A percentile compares a stretch with the other conserved stretches of the same genome.
These are phyloP conservation scores for Oryza meridionalis DNA, from an alignment of 176 grass and related monocot genomes.

Conservation along the genomic window DNA sequence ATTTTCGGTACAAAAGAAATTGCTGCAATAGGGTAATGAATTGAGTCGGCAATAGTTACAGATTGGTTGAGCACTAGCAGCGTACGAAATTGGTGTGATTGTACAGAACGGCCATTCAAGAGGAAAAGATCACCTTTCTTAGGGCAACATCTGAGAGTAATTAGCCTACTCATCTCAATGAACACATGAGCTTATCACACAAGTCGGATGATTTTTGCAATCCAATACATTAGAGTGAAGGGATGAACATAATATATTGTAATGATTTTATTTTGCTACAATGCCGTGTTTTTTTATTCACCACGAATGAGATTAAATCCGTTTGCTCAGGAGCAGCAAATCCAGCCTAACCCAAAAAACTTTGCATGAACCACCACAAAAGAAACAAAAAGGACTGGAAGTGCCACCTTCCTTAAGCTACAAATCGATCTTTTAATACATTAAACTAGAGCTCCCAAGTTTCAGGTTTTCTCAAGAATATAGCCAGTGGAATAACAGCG, in stretches of 20 bases:
- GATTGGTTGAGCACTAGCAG: neutral
- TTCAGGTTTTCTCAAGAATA: slow-evolving; percentile 44
- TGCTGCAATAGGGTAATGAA: neutral
- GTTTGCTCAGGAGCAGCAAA: slow-evolving; percentile 43
- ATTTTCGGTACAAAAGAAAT: neutral
- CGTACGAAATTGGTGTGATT: neutral
- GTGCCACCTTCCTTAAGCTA: slow-evolving; percentile 47
- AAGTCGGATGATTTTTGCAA: neutral
- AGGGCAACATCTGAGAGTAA: too few relatives aligned
- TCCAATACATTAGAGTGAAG: neutral
- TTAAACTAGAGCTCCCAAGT: slow-evolving; percentile 46
- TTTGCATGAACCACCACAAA: slow-evolving; percentile 40
- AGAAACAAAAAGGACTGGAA: slow-evolving; percentile 37
- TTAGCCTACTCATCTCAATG: too few relatives aligned
- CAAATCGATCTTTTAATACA: slow-evolving; percentile 50
- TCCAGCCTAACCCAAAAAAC: slow-evolving; percentile 49
- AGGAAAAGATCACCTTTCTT: too few relatives aligned
- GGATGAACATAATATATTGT: slow-evolving; percentile 43
- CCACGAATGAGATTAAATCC: slow-evolving; percentile 43
- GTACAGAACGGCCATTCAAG: too few relatives aligned
- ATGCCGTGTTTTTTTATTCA: slow-evolving; percentile 58
- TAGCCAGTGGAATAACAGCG: slow-evolving; percentile 16
- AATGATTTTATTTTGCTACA: slow-evolving; percentile 50
- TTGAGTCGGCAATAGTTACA: neutral
- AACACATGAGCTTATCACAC: too few relatives aligned